Base-by-base conservation (phyloP, 495 filamentous ascomycete genomes). In the Aspergillus olivimuriae region DNA sequence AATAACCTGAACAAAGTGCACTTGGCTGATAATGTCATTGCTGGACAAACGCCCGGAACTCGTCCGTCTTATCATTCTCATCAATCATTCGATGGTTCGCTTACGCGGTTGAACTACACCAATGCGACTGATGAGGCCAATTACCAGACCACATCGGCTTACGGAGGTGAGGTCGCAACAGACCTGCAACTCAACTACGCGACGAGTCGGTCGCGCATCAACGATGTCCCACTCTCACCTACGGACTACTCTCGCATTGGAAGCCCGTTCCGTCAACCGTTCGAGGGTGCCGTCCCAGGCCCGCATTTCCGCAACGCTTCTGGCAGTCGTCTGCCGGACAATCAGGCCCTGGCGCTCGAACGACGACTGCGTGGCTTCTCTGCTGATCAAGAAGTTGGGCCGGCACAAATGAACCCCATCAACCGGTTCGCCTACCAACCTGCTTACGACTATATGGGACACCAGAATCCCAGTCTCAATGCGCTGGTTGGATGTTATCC, bases 261-360 rank as follows among this genome's bases (percentile, higher is more conserved):
- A 35, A 82, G 76, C 50, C 72, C 83, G 1, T 75, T 82, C 43
- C 81, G 77, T 50, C 65, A 73, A n/a, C 12, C 62, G 64, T 1
- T 68, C 62, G 3, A 62, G 72, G 9, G 75, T 2, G 70, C 78
- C 28, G 57, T 57, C 2, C 55, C 55, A 20, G 43, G 51, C 4
- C 63, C 69, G 8, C 63, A 76, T 32, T 70, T 66, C 43, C 68
- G 72, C 15, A 69, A 73, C 22, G 44, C 60, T 30, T 60, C 65
- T 5, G 61, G 57, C 19, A 58, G 60, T 15, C 65, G 63, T 36
- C 44, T 65, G 42, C 63, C 62, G 37, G 65, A 72, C n/a, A 15
- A 34, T 18, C 33, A 71, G 2, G 65, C 62, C 9, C 61, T 61
- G 0, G 43, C 62, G 4, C 49, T 78, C 12, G 72, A 80, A 36